Base-by-base conservation (phyloP, 495 filamentous ascomycete genomes). In the Monascus purpureus region DNA sequence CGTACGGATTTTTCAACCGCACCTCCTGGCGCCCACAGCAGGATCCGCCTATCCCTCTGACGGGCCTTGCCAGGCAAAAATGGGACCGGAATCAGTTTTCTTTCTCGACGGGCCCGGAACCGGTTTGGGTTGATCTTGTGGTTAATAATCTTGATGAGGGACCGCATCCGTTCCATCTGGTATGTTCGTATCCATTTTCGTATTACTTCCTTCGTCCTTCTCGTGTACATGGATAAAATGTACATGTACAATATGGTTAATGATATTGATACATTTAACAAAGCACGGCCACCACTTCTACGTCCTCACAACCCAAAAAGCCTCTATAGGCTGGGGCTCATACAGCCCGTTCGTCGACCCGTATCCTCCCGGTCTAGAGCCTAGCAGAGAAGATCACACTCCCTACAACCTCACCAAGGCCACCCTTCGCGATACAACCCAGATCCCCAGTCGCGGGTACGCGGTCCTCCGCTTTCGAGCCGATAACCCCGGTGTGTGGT, bases 231-330 rank as follows among this genome's bases (percentile, higher is more conserved):
- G n/a, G n/a, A n/a, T n/a, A n/a, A n/a, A n/a, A n/a, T n/a, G n/a
- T n/a, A n/a, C n/a, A n/a, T n/a, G n/a, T n/a, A n/a, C n/a, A n/a
- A n/a, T n/a, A n/a, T n/a, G n/a, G n/a, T n/a, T n/a, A n/a, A n/a
- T 19, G 6, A 31, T 16, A 31, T 4, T 31, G 29, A 31, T 31
- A 13, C 7, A 30, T 4, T n/a, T 22, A 22, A 22, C 20, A 59
- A 55, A 87, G 29, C 85, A 93, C 60, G 84, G 84, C 3, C 82
- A 93, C 56, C 70, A 78, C 43, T 90, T 88, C 57, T 86, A 87
- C 46, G 61, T 83, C 11, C 59, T 82, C 9, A 52, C 57, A 15
- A 63, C 74, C 2, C 41, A 54, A 28, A 29, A 53, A 34, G 31
- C 52, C 4, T 17, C 40, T 3, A 46, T 40, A 13, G 55, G 57